A percentile compares a stretch with the other conserved stretches of the same genome.
Evolutionary conservation across 371 early-diverging fungal species (phyloP).

Genomic region (Syncephalis plumigaleata): DNA sequence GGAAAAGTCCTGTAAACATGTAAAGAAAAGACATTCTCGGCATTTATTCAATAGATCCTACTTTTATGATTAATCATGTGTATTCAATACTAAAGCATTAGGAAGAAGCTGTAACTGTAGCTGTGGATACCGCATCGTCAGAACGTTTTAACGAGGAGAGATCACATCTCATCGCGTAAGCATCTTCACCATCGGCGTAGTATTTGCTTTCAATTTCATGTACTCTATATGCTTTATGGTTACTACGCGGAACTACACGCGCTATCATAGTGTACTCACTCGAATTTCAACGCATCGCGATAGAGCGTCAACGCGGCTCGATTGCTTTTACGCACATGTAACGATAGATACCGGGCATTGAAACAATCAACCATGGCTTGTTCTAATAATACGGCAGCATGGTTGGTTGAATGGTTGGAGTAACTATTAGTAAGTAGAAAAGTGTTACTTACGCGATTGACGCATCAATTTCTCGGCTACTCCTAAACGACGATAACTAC

Average conservation of each 20-base stretch:
- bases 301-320: conserved; percentile 86
- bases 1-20: too few relatives aligned
- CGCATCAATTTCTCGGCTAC: conserved; percentile 90
- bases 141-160: neutral
- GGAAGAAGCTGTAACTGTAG: too few relatives aligned
- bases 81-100: too few relatives aligned
- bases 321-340: conserved; percentile 92
- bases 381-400: conserved; percentile 17
- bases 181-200: conserved; percentile 96
- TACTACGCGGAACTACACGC: neutral
- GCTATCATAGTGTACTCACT: too few relatives aligned
- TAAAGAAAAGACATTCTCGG: too few relatives aligned
- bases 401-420: neutral
- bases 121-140: too few relatives aligned
- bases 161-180: conserved; percentile 46
- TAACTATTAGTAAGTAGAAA: conserved; percentile 1
- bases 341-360: conserved; percentile 68
- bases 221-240: conserved; percentile 47
- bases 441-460: conserved; percentile 50
- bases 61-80: too few relatives aligned
- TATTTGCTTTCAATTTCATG: conserved; percentile 85
- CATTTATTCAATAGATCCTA: too few relatives aligned
- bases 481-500: conserved; percentile 87
- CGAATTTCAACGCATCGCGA: conserved; percentile 77
- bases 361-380: conserved; percentile 79